A percentile compares a stretch with the other conserved stretches of the same genome.
Evolutionary conservation across 176 grass and related monocot genomes (phyloP).

Genomic region (Carex parvula): DNA sequence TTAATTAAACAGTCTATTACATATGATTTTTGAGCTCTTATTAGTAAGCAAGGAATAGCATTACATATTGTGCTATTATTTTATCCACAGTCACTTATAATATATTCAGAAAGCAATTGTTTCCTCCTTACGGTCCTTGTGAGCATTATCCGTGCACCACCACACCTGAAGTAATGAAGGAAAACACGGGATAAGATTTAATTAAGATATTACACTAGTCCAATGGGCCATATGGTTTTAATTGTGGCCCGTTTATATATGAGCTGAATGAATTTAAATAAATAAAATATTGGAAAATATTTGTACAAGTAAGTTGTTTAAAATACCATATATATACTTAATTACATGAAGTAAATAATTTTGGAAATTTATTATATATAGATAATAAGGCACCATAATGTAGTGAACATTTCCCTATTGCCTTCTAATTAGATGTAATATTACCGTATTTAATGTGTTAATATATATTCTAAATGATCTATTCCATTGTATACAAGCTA

Average conservation of each 20-base stretch:
- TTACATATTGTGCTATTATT: background rate
- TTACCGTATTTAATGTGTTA: background rate
- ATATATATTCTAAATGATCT: background rate
- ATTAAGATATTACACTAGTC: background rate
- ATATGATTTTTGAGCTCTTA: background rate
- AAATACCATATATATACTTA: background rate
- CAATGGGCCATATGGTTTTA: background rate
- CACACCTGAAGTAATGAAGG: background rate
- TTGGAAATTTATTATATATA: background rate
- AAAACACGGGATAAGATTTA: background rate
- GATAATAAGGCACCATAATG: background rate
- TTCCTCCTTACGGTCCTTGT: background rate
- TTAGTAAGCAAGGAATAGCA: background rate
- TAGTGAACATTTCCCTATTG: background rate
- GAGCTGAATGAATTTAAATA: background rate
- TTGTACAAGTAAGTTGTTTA: background rate
- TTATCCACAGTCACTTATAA: background rate
- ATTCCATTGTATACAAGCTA: background rate
- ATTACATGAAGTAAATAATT: background rate
- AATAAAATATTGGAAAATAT: background rate
- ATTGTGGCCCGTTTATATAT: background rate
- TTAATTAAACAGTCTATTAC: background rate
- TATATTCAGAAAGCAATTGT: background rate
- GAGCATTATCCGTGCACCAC: background rate
- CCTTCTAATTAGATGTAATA: background rate